phyloP scores from a whole-genome alignment of 225 moss, liverwort and hornwort species.

The Ulota crispa region DNA sequence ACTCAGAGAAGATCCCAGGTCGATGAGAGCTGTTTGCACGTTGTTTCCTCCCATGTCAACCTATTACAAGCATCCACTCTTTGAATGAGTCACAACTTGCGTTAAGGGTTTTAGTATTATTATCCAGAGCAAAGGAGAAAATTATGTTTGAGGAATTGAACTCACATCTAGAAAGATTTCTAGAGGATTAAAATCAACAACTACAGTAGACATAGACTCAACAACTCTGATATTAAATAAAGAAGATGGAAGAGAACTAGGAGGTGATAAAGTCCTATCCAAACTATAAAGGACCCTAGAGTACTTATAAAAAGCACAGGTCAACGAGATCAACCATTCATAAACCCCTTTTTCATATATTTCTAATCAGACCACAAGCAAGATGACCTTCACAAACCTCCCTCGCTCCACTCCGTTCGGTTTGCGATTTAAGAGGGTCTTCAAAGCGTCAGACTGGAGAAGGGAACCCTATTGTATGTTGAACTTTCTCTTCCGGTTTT shows the following conservation, averaged over 20 bases:
- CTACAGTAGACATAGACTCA: background rate
- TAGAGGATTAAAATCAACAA: background rate
- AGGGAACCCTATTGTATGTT: background rate
- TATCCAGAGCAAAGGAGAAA: background rate
- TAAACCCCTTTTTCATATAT: background rate
- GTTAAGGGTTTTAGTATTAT: background rate
- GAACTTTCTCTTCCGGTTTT: background rate
- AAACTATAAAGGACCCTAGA: background rate
- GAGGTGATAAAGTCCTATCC: background rate
- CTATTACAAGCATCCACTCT: conserved; percentile 41
- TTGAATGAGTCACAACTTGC: conserved; percentile 4
- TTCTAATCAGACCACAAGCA: background rate
- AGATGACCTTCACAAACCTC: background rate
- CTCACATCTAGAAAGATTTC: background rate
- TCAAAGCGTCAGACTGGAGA: background rate
- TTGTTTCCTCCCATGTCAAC: conserved; percentile 74
- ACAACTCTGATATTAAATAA: background rate
- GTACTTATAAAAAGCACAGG: background rate
- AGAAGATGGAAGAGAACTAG: background rate
- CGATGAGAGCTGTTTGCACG: conserved; percentile 78
- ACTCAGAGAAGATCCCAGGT: conserved; percentile 90
- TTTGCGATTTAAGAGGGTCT: background rate
- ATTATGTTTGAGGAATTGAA: background rate
- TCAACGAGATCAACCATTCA: background rate
- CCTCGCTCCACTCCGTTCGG: background rate